Conservation (phyloP, 2,329 filamentous ascomycete species). For the Diplodia scrobiculata region DNA sequence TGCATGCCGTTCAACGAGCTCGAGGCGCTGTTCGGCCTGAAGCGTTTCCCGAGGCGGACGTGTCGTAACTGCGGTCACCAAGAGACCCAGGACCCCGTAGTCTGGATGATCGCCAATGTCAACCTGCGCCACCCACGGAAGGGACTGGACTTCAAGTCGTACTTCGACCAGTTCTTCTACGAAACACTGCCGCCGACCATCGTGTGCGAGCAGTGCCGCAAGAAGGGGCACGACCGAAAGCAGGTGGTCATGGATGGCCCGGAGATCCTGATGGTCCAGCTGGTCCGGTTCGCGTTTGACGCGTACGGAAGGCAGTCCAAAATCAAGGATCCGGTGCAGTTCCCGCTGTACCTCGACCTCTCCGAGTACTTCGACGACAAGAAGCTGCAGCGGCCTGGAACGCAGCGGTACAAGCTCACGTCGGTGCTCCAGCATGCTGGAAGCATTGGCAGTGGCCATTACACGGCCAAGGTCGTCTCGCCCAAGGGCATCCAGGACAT, state of each 20-base stretch:
- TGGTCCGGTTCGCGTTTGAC: constrained; percentile 30
- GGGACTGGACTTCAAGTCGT: constrained; percentile 22
- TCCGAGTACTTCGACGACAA: neutral
- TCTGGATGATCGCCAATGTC: neutral
- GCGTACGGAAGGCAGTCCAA: neutral
- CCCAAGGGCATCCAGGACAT: neutral
- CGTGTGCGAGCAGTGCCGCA: constrained; percentile 31
- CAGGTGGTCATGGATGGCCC: constrained; percentile 29
- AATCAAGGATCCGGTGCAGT: neutral
- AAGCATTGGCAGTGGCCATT: constrained; percentile 9
- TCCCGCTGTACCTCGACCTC: constrained; percentile 14
- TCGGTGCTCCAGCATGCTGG: neutral
- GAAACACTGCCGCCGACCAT: constrained; percentile 26
- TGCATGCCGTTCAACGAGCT: neutral
- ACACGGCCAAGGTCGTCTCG: constrained; percentile 7
- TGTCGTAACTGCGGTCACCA: neutral
- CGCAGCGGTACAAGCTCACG: constrained; percentile 7
- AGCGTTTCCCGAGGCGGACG: constrained; percentile 18
- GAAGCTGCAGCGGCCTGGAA: neutral
- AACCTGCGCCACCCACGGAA: neutral
- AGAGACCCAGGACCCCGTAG: neutral
- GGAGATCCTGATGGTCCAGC: constrained; percentile 32
- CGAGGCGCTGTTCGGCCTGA: constrained; percentile 29
- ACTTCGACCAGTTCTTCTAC: constrained; percentile 29
- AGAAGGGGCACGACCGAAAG: constrained; percentile 8